A percentile compares a stretch with the other conserved stretches of the same genome.
Evolutionary conservation across 345 rosid species (phyloP).

Genomic region (Anacardium occidentale): DNA sequence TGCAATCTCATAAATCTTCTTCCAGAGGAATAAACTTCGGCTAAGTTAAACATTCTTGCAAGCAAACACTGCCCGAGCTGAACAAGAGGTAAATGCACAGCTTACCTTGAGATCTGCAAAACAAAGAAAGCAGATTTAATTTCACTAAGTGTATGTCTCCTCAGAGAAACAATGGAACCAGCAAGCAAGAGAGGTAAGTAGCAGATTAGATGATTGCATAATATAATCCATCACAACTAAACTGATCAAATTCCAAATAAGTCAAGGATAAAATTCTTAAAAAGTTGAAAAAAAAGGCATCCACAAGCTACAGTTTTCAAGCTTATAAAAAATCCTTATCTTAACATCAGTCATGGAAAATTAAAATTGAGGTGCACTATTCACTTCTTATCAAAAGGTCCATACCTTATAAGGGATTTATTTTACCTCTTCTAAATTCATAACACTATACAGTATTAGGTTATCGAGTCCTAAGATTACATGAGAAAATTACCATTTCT

Average conservation of each 20-base stretch:
- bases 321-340: background rate
- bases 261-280: background rate
- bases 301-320: background rate
- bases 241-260: background rate
- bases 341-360: background rate
- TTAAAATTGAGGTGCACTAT: background rate
- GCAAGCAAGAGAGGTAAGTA: slow-evolving; percentile 11
- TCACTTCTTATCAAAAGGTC: background rate
- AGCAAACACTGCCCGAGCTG: slow-evolving; percentile 25
- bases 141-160: slow-evolving; percentile 14
- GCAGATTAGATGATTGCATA: background rate
- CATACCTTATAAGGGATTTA: background rate
- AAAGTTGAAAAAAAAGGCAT: background rate
- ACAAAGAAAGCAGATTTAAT: slow-evolving; percentile 19
- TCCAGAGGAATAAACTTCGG: slow-evolving; percentile 14
- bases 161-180: background rate
- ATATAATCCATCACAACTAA: background rate
- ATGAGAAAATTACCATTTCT: background rate
- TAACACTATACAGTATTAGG: background rate
- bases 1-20: background rate
- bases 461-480: background rate
- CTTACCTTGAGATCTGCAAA: slow-evolving; percentile 96
- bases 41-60: slow-evolving; percentile 17
- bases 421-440: background rate
- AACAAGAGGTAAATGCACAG: slow-evolving; percentile 29